A percentile compares a stretch with the other conserved stretches of the same genome.
phyloP scores from a whole-genome alignment of 345 rosid species.

The Hibiscus mutabilis region DNA sequence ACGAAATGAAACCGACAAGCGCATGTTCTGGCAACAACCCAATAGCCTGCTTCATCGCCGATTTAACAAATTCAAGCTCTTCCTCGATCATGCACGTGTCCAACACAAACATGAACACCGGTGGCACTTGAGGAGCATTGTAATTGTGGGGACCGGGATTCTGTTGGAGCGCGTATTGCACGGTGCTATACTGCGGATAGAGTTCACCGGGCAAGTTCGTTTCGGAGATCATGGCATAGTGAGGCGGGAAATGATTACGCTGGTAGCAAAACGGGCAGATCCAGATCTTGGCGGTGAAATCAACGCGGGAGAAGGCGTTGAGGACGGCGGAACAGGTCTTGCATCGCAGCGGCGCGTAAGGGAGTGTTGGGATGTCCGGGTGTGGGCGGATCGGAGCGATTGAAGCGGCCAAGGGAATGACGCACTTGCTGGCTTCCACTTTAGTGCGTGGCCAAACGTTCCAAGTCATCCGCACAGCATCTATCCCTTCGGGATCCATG shows the following conservation, averaged over 20 bases:
- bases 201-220: neutral
- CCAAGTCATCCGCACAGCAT: neutral
- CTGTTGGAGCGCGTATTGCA: neutral
- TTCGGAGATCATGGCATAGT: neutral
- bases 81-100: neutral
- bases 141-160: neutral
- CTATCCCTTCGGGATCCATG: neutral
- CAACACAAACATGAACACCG: neutral
- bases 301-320: neutral
- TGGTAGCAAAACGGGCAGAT: neutral
- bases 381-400: neutral
- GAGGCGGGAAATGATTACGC: neutral
- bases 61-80: neutral
- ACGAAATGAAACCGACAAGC: neutral
- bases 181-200: neutral
- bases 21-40: neutral
- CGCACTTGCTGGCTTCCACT: neutral
- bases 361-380: neutral
- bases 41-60: neutral
- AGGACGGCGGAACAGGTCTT: neutral
- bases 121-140: neutral
- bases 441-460: neutral
- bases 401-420: neutral
- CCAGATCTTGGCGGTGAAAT: neutral
- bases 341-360: neutral